These are phyloP conservation scores for Talaromyces rugulosus DNA, from an alignment of 2,329 filamentous ascomycete genomes.

Conservation along the genomic window DNA sequence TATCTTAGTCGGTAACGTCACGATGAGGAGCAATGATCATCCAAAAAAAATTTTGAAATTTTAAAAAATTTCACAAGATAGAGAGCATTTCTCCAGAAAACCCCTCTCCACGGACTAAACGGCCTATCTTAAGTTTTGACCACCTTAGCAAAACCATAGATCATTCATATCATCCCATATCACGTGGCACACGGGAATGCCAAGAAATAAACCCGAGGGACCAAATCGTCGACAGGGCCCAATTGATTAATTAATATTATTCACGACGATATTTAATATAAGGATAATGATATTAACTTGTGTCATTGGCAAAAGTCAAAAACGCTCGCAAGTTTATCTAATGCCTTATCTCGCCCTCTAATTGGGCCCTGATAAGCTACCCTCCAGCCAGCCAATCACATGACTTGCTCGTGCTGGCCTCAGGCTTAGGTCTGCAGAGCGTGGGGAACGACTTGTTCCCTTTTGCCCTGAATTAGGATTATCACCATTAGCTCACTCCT, in stretches of 20 bases:
- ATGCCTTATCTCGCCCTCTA: background rate
- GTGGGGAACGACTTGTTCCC: background rate
- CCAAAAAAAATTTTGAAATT: no score
- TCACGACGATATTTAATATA: background rate
- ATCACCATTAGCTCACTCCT: background rate
- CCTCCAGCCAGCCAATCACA: background rate
- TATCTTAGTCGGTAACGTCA: background rate
- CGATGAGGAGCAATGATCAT: background rate
- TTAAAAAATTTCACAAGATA: no score
- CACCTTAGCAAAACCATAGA: no score
- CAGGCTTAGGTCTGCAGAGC: slow-evolving; percentile 8
- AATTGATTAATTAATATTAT: background rate
- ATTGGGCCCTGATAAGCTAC: background rate
- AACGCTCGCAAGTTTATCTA: background rate
- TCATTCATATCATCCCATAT: background rate
- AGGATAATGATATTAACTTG: background rate
- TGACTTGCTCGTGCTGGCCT: background rate
- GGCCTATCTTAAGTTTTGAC: background rate
- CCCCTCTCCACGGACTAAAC: background rate
- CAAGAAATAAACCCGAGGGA: background rate
- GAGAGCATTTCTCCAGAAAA: background rate
- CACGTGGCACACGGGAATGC: background rate
- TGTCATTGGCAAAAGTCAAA: background rate
- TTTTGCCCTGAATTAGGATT: background rate
- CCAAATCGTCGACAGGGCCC: no score